Base-by-base conservation (phyloP, 192 early-diverging fungal species). In the Entomortierella beljakovae region DNA sequence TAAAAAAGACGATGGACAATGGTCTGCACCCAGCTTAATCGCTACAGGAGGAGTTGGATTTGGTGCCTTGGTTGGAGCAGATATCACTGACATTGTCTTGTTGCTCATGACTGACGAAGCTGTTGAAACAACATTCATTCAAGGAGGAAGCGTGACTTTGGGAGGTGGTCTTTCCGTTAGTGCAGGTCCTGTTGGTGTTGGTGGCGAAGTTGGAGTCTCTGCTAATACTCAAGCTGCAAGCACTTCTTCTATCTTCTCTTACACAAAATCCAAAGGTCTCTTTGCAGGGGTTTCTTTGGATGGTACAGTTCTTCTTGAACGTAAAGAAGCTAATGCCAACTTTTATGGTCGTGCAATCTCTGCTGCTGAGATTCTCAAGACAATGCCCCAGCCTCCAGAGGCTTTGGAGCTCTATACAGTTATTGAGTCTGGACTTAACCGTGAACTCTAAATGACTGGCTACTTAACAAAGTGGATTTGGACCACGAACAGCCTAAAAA, bases 81-180 rank as follows among this genome's bases (percentile, higher is more conserved):
- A 96, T 67, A 82, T 97, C 63, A 98, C 97, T 16, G 95, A 99
- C 81, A 92, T 94, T 81, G 90, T 99, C n/a, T 90, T 98, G 70
- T 83, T 99, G 28, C 84, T 99, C 33, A 99, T 95, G 76, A 94
- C 91, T 4, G 88, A 88, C 29, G 90, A 89, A 28, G 95, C 95
- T 3, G 95, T 99, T 52, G 92, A 93, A 72, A 88, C 88, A 32
- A 91, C 96, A 7, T 98, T 99, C 74, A 87, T 86, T 54, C 92
- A 93, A 62, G 89, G 89, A 34, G 96, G 94, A 25, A 94, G 96
- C 71, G 71, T 98, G 29, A 97, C 95, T 1, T 83, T 99, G 15
- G 97, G 97, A 25, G 96, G 93, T 18, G 93, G 94, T 56, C 70
- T 95, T 15, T 89, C 91, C 37, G 83, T 88, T 33, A 81, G 82